A percentile compares a stretch with the other conserved stretches of the same genome.
Conservation (phyloP, 2,329 filamentous ascomycete genomes). For the Macrophomina phaseolina region DNA sequence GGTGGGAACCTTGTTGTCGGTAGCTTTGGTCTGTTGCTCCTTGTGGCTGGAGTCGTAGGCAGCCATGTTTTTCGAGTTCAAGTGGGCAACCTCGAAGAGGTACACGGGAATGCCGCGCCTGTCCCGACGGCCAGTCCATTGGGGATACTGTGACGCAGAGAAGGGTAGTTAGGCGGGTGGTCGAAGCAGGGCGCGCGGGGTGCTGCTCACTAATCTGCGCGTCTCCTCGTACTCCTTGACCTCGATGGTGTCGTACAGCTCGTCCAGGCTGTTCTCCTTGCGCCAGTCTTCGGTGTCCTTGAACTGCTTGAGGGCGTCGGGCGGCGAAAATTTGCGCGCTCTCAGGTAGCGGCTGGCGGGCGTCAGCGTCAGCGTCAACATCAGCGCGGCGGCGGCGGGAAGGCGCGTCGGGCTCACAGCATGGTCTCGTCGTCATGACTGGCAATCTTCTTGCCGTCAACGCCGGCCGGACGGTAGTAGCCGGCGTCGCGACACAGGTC, state of each 20-base stretch:
- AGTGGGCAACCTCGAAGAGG: constrained; percentile 82
- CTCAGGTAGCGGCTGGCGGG: constrained; percentile 76
- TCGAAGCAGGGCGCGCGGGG: neutral
- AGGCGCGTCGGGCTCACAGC: constrained; percentile 59
- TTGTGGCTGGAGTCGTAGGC: constrained; percentile 73
- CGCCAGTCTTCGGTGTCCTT: constrained; percentile 89
- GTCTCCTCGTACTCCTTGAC: constrained; percentile 82
- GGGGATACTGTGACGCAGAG: constrained; percentile 71
- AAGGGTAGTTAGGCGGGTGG: constrained; percentile 28
- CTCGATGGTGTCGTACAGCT: constrained; percentile 86
- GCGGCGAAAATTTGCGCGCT: constrained; percentile 78
- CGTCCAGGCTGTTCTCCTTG: constrained; percentile 75
- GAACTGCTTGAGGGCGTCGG: constrained; percentile 83
- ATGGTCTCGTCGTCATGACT: constrained; percentile 77
- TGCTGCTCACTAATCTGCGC: constrained; percentile 68
- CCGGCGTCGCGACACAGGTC: constrained; percentile 67
- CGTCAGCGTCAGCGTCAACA: neutral
- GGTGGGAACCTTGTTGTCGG: constrained; percentile 69
- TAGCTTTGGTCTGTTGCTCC: constrained; percentile 60
- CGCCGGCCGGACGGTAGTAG: constrained; percentile 60
- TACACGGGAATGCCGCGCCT: constrained; percentile 90
- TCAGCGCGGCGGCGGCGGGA: constrained; percentile 6
- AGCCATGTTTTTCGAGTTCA: constrained; percentile 81
- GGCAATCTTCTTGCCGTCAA: constrained; percentile 42
- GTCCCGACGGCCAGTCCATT: constrained; percentile 93